Evolutionary conservation across 805 yeast species (phyloP), one percentile per base, ranked within the genome.

Genomic region (Metschnikowia lachancei): DNA sequence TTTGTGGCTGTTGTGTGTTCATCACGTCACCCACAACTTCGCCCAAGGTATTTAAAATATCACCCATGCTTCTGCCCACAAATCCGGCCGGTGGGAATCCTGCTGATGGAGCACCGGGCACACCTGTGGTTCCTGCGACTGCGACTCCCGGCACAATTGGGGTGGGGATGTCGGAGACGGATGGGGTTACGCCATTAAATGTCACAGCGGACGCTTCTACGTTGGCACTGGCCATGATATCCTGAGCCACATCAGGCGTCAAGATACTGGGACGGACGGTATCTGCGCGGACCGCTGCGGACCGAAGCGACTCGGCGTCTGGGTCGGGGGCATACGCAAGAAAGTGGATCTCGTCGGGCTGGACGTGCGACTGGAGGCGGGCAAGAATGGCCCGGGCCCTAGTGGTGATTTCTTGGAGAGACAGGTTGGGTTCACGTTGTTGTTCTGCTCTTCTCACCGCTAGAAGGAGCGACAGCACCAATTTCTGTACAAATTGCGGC

Each of bases 371-470:
- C 20, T 66, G 49, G 30, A 67, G 53, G 6, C 51, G 49, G 1
- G 64, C 64, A 28, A 66, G 55, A 19, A 62, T 64, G 29, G 62
- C 54, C 29, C 64, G 53, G 13, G 61, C 68, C 10, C 58, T 61
- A 3, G 55, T 50, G 8, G 62, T 62, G 11, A 56, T 39, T 18
- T 46, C 45, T 24, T 54, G 54, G 36, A 69, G 66, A n/a, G 55
- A 62, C 4, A 38, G 14, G n/a, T 55, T 44, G 0, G 63, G 52
- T 38, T 59, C 67, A 18, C 58, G 48, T 48, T 69, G 75, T 46
- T 70, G 75, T 43, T 58, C 56, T 4, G 75, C 69, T 37, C 76
- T 56, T 41, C 53, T 64, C 52, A 67, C 75, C 9, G 72, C 64
- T 12, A 71, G 54, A 7, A 64, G 48, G 26, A 67, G 58, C 5